A percentile compares a stretch with the other conserved stretches of the same genome.
Conservation (phyloP, 148 eudicot genomes). For the Chenopodium album region DNA sequence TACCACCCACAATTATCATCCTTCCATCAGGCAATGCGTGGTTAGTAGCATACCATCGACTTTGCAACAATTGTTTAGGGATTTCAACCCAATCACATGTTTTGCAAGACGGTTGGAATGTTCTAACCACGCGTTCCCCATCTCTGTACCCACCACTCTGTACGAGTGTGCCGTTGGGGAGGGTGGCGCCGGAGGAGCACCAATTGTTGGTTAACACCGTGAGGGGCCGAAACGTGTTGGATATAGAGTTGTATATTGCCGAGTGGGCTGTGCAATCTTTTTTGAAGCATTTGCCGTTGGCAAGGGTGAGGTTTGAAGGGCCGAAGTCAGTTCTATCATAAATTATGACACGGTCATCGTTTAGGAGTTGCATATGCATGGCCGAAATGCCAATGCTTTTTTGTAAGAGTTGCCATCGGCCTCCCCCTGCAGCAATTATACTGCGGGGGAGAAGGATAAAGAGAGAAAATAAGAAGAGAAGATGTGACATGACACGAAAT, state of each 20-base stretch:
- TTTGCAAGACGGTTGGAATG: constrained; percentile 32
- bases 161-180: constrained; percentile 50
- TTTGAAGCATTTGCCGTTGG: constrained; percentile 29
- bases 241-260: constrained; percentile 46
- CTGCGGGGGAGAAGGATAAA: neutral
- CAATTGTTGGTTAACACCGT: constrained; percentile 57
- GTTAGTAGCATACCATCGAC: constrained; percentile 35
- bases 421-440: constrained; percentile 13
- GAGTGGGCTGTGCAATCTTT: constrained; percentile 79
- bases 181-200: constrained; percentile 74
- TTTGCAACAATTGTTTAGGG: neutral
- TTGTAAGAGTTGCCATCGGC: constrained; percentile 41
- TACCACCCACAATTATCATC: constrained; percentile 64
- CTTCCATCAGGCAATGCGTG: constrained; percentile 64
- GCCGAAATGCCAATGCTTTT: constrained; percentile 44
- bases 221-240: constrained; percentile 62
- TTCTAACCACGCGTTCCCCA: constrained; percentile 55
- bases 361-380: constrained; percentile 63
- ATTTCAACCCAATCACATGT: constrained; percentile 67
- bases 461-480: neutral
- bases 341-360: constrained; percentile 44
- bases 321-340: constrained; percentile 62
- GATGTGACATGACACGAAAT: neutral
- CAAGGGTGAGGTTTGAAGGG: constrained; percentile 41
- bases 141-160: constrained; percentile 76